Conservation (phyloP, 169 alveolate species). For the Plasmodium inui region DNA sequence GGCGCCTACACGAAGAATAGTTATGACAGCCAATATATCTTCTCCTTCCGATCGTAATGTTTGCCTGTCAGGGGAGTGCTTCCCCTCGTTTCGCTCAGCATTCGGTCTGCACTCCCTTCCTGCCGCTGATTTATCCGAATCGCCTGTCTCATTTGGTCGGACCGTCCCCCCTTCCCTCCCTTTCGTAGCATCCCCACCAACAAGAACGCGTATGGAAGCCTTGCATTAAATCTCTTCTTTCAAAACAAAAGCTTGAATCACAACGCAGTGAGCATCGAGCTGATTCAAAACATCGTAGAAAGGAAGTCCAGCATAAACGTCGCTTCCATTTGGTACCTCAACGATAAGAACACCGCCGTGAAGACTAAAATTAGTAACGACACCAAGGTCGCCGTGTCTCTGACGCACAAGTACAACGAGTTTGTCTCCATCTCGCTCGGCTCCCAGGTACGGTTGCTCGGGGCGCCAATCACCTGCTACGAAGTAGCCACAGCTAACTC, state of each 20-base stretch:
- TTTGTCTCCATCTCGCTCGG: constrained; percentile 40
- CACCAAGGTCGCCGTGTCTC: constrained; percentile 43
- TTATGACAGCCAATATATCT: constrained; percentile 29
- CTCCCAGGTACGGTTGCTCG: constrained; percentile 17
- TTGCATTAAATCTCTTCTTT: constrained; percentile 40
- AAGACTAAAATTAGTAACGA: constrained; percentile 62
- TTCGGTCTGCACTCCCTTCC: not conserved
- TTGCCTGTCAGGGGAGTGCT: not conserved
- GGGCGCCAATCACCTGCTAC: not conserved
- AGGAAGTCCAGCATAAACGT: constrained; percentile 41
- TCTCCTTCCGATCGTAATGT: constrained; percentile 58
- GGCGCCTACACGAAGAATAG: constrained; percentile 41
- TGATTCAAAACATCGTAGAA: constrained; percentile 27
- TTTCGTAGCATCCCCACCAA: constrained; percentile 32
- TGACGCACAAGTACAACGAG: constrained; percentile 54
- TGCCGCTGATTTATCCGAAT: not conserved
- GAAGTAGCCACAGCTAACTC: not conserved
- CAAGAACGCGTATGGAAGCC: constrained; percentile 26
- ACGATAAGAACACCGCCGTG: constrained; percentile 27
- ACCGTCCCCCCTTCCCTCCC: not conserved
- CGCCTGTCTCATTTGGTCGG: not conserved
- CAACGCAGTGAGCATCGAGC: constrained; percentile 53
- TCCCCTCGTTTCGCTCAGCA: not conserved
- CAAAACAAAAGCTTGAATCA: constrained; percentile 46
- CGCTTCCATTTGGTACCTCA: constrained; percentile 60